phyloP scores from a whole-genome alignment of 2,329 filamentous ascomycete genomes.

The Herpomyces periplanetae region DNA sequence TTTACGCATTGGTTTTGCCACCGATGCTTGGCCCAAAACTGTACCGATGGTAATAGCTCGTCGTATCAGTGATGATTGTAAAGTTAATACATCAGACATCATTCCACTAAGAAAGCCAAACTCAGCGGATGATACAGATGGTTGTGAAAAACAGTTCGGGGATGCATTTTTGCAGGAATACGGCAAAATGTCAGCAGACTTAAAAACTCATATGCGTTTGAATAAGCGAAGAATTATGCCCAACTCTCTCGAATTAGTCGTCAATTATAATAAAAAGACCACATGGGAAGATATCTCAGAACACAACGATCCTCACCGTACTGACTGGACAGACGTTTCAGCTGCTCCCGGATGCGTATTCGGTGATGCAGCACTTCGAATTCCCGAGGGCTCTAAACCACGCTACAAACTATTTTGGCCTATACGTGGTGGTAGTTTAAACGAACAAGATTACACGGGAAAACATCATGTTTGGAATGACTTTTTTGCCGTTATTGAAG shows the following conservation, averaged over 20 bases:
- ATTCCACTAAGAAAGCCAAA: slow-evolving; percentile 42
- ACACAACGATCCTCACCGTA: slow-evolving; percentile 69
- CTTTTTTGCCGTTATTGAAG: slow-evolving; percentile 48
- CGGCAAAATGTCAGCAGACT: slow-evolving; percentile 39
- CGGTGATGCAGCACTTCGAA: slow-evolving; percentile 39
- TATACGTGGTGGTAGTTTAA: slow-evolving; percentile 44
- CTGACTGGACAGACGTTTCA: slow-evolving; percentile 65
- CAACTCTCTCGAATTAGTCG: slow-evolving; percentile 83
- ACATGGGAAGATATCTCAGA: slow-evolving; percentile 56
- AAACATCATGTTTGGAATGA: slow-evolving; percentile 50
- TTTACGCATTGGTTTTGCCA: slow-evolving; percentile 67
- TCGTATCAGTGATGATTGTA: too few species aligned
- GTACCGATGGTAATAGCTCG: slow-evolving; percentile 71
- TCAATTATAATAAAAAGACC: slow-evolving; percentile 62
- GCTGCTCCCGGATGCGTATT: slow-evolving; percentile 38
- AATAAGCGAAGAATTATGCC: slow-evolving; percentile 82
- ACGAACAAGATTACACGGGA: slow-evolving; percentile 51
- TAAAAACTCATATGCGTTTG: slow-evolving; percentile 57
- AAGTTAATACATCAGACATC: too few species aligned
- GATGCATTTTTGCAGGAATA: slow-evolving; percentile 21
- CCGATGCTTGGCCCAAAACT: slow-evolving; percentile 68
- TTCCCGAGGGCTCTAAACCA: slow-evolving; percentile 56
- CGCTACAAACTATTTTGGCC: slow-evolving; percentile 83
- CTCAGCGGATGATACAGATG: background rate
- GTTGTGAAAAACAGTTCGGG: background rate